Evolutionary conservation across 805 yeast species (phyloP).

Genomic region (Cyberlindnera subsufficiens): DNA sequence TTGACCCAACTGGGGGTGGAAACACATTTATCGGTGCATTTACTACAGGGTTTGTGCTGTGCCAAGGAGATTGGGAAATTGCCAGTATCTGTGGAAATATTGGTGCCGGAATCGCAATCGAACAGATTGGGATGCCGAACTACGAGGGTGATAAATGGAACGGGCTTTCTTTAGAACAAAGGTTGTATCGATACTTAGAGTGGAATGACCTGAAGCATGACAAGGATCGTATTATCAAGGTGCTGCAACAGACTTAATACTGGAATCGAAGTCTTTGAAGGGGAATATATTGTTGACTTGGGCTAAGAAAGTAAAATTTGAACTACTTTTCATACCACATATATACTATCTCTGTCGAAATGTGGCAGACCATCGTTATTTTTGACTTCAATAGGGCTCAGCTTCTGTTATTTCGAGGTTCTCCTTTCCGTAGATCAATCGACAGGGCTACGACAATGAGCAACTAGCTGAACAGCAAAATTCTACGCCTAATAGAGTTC

Average conservation of each 20-base stretch:
- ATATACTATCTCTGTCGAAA: no score
- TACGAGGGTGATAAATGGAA: constrained; percentile 52
- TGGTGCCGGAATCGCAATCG: constrained; percentile 79
- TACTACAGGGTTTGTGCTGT: constrained; percentile 50
- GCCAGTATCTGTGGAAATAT: constrained; percentile 67
- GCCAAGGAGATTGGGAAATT: constrained; percentile 39
- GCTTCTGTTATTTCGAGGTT: no score
- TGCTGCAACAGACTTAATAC: neutral
- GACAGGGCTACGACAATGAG: no score
- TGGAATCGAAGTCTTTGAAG: no score
- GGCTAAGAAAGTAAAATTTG: neutral
- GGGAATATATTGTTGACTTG: no score
- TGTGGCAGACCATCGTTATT: no score
- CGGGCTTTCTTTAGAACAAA: constrained; percentile 37
- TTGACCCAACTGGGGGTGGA: constrained; percentile 96
- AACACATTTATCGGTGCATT: constrained; percentile 85
- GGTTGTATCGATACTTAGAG: constrained; percentile 37
- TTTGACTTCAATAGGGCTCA: no score
- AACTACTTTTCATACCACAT: no score
- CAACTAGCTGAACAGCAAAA: no score
- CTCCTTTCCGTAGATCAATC: no score
- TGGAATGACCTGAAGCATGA: constrained; percentile 13
- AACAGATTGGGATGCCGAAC: constrained; percentile 69
- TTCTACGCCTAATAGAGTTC: no score
- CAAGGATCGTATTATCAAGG: neutral